phyloP scores from a whole-genome alignment of 1,284 basidiomycete species.

The Papiliotrema laurentii region DNA sequence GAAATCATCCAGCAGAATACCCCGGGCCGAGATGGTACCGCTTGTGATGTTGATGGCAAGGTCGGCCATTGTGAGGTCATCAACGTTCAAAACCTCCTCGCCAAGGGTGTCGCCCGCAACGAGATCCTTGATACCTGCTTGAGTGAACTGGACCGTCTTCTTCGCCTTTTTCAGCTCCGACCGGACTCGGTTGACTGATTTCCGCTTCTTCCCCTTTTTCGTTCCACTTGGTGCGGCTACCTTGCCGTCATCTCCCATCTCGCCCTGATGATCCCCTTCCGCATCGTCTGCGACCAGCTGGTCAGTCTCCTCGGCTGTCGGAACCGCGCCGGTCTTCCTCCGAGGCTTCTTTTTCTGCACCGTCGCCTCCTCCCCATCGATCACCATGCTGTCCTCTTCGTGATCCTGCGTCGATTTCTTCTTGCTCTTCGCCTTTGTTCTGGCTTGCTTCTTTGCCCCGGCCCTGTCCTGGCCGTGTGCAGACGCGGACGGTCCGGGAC shows the following conservation, averaged over 20 bases:
- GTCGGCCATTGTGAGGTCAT: slow-evolving; percentile 13
- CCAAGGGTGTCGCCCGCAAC: slow-evolving; percentile 17
- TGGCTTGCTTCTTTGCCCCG: too few relatives aligned
- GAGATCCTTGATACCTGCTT: slow-evolving; percentile 11
- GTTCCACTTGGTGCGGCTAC: neutral
- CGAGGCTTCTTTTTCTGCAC: too few relatives aligned
- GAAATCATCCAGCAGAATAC: slow-evolving; percentile 11
- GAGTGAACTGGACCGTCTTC: neutral
- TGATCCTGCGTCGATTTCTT: too few relatives aligned
- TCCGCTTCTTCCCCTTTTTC: neutral
- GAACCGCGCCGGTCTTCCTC: neutral
- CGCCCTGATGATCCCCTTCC: too few relatives aligned
- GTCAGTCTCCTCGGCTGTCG: too few relatives aligned
- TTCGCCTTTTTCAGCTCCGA: too few relatives aligned
- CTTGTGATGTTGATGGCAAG: slow-evolving; percentile 15
- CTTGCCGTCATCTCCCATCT: neutral
- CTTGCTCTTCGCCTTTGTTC: too few relatives aligned
- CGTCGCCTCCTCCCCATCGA: too few relatives aligned
- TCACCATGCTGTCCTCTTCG: too few relatives aligned
- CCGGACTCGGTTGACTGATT: neutral
- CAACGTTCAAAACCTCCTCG: slow-evolving; percentile 10
- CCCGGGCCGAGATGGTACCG: slow-evolving; percentile 18
- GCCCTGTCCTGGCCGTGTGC: too few relatives aligned
- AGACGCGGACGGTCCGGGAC: too few relatives aligned
- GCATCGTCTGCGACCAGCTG: too few relatives aligned